Evolutionary conservation across 805 yeast species (phyloP).

Genomic region (Grigorovia transvaalensis): DNA sequence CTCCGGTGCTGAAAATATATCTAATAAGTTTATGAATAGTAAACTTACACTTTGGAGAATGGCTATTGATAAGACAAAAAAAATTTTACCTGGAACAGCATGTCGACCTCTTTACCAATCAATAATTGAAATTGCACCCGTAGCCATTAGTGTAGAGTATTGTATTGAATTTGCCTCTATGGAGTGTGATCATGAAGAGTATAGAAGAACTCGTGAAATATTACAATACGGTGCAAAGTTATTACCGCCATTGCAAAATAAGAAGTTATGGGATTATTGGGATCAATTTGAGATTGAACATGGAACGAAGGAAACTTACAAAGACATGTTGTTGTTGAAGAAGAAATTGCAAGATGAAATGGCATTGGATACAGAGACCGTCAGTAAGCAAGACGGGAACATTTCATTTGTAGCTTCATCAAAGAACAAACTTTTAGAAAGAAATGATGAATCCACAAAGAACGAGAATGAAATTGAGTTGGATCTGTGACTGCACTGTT

Average conservation of each 20-base stretch:
- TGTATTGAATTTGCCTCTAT: conserved; percentile 44
- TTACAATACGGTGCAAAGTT: conserved; percentile 43
- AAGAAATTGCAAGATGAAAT: conserved; percentile 30
- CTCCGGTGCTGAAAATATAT: conserved; percentile 26
- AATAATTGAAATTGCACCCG: conserved; percentile 40
- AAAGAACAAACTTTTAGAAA: conserved; percentile 1
- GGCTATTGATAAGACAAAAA: conserved; percentile 33
- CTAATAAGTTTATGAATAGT: conserved; percentile 12
- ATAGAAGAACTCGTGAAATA: conserved; percentile 52
- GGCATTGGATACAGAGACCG: conserved; percentile 21
- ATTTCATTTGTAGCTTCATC: conserved; percentile 40
- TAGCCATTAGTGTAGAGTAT: conserved; percentile 33
- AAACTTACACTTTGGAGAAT: conserved; percentile 36
- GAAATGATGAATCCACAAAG: background rate
- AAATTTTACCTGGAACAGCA: conserved; percentile 32
- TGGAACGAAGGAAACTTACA: conserved; percentile 65
- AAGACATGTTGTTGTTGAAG: conserved; percentile 59
- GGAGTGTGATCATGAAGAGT: conserved; percentile 46
- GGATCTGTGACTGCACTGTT: conserved; percentile 2
- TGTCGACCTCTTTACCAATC: conserved; percentile 41
- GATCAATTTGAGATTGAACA: conserved; percentile 57
- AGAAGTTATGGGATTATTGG: conserved; percentile 57
- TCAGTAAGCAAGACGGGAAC: conserved; percentile 17
- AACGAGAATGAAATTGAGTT: conserved; percentile 8
- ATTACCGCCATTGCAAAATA: conserved; percentile 27